A percentile compares a stretch with the other conserved stretches of the same genome.
These are phyloP conservation scores for Pichia sp. DNA, from an alignment of 1,139 yeast genomes.

Conservation along the genomic window DNA sequence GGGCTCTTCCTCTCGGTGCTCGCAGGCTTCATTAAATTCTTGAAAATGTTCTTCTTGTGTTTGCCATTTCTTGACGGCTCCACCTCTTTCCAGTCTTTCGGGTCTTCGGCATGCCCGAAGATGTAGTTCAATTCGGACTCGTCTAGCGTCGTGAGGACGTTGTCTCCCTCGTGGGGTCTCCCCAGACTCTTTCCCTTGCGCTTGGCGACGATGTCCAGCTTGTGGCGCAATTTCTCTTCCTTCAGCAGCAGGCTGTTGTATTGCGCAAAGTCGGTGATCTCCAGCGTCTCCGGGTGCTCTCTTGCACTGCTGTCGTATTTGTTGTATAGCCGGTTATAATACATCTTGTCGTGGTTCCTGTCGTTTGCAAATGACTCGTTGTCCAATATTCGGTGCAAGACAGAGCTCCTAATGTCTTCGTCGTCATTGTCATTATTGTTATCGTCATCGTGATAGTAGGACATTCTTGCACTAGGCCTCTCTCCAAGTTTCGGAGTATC, in stretches of 20 bases:
- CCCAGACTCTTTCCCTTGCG: constrained; percentile 10
- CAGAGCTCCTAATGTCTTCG: constrained; percentile 19
- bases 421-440: not conserved
- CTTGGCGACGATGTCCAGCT: constrained; percentile 33
- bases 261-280: constrained; percentile 36
- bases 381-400: constrained; percentile 22
- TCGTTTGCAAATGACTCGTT: constrained; percentile 17
- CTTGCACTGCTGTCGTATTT: constrained; percentile 12
- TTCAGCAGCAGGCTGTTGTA: constrained; percentile 35
- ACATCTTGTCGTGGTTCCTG: constrained; percentile 25
- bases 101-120: constrained; percentile 17
- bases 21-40: not conserved
- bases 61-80: not conserved
- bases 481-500: not conserved
- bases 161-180: not conserved
- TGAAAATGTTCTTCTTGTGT: constrained; percentile 5
- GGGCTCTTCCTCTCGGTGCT: not conserved
- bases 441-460: not conserved
- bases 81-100: constrained; percentile 17
- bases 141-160: constrained; percentile 20
- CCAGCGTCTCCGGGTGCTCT: constrained; percentile 3
- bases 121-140: constrained; percentile 24
- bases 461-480: too few species aligned
- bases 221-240: constrained; percentile 33
- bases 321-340: constrained; percentile 28